These are phyloP conservation scores for Castanea sativa DNA, from an alignment of 306 rosid species.

Conservation along the genomic window DNA sequence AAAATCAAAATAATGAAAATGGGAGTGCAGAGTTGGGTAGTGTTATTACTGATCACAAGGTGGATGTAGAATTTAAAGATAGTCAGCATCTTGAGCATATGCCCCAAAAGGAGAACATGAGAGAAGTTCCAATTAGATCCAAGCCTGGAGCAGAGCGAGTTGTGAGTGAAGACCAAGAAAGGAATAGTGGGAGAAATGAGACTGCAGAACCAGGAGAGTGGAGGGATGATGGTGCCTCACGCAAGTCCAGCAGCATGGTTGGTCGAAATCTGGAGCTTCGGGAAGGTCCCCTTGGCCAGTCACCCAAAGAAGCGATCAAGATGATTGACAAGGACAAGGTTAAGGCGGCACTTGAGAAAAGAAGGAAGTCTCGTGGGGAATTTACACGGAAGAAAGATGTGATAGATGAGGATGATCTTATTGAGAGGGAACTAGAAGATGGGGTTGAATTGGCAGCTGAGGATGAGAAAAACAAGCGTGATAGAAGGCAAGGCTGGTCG, in stretches of 20 bases:
- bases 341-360: slow-evolving; percentile 89
- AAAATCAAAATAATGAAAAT: slow-evolving; percentile 52
- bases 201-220: slow-evolving; percentile 50
- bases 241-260: slow-evolving; percentile 5
- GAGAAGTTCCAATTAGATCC: slow-evolving; percentile 41
- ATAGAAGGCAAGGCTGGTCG: slow-evolving; percentile 75
- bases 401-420: slow-evolving; percentile 94
- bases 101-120: slow-evolving; percentile 41
- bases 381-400: slow-evolving; percentile 64
- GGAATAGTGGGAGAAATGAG: slow-evolving; percentile 48
- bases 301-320: slow-evolving; percentile 81
- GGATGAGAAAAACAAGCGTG: slow-evolving; percentile 72
- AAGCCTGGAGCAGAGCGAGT: slow-evolving; percentile 43
- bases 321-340: slow-evolving; percentile 84
- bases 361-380: slow-evolving; percentile 73
- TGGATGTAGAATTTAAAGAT: slow-evolving; percentile 55
- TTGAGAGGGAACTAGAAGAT: slow-evolving; percentile 94
- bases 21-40: slow-evolving; percentile 55
- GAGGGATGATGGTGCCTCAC: slow-evolving; percentile 51
- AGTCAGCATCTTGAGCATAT: slow-evolving; percentile 42
- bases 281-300: slow-evolving; percentile 47
- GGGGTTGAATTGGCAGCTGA: slow-evolving; percentile 82
- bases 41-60: slow-evolving; percentile 34
- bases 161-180: slow-evolving; percentile 57
- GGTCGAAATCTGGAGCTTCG: slow-evolving; percentile 53